Evolutionary conservation across 768 basidiomycete genomes (phyloP).

Genomic region (Termitomyces titanicus): DNA sequence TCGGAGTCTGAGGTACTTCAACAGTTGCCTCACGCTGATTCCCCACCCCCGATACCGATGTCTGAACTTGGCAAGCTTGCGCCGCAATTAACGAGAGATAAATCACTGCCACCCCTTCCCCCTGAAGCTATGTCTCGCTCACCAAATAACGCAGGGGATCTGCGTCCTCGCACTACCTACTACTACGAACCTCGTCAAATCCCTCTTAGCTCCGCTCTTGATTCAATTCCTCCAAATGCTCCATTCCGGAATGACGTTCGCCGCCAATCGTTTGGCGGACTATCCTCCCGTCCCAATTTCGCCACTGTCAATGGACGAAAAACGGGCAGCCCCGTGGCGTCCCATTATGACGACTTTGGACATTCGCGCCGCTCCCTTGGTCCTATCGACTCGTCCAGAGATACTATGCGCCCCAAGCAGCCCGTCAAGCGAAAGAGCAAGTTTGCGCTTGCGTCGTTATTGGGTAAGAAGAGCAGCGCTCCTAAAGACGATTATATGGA

Average conservation of each 20-base stretch:
- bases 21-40: constrained; percentile 30
- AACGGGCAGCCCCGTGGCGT: constrained; percentile 33
- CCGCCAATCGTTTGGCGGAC: constrained; percentile 76
- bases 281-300: constrained; percentile 53
- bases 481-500: constrained; percentile 31
- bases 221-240: constrained; percentile 59
- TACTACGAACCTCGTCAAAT: constrained; percentile 53
- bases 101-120: constrained; percentile 76
- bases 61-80: constrained; percentile 17
- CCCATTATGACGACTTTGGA: constrained; percentile 72
- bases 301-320: constrained; percentile 40
- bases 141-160: constrained; percentile 34
- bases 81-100: constrained; percentile 44
- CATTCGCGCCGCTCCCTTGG: constrained; percentile 58
- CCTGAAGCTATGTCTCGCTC: constrained; percentile 40
- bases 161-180: constrained; percentile 64
- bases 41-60: constrained; percentile 26
- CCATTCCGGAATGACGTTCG: constrained; percentile 62
- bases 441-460: constrained; percentile 63
- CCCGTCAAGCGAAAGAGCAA: constrained; percentile 65
- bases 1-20: constrained; percentile 65
- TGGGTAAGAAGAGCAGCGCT: constrained; percentile 50
- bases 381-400: constrained; percentile 34
- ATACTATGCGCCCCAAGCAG: constrained; percentile 16
- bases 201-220: constrained; percentile 39